phyloP scores from a whole-genome alignment of 2,329 filamentous ascomycete species.

The Alternaria incomplexa region DNA sequence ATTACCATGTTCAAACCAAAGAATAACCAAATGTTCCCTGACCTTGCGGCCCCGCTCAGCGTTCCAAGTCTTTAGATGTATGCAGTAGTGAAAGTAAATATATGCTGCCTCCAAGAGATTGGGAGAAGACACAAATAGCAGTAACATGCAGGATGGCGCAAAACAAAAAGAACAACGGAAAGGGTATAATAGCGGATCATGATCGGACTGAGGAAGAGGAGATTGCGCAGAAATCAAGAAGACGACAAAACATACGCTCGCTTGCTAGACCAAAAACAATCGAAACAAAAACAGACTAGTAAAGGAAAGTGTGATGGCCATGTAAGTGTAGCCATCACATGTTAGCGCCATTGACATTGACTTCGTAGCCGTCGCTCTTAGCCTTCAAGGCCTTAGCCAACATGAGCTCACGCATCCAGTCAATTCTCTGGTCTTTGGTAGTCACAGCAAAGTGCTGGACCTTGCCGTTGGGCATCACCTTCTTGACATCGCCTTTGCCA shows the following conservation, averaged over 20 bases:
- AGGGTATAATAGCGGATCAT: constrained; percentile 41
- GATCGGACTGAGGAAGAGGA: constrained; percentile 18
- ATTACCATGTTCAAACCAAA: constrained; percentile 14
- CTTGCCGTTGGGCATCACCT: constrained; percentile 63
- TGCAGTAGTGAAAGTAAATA: constrained; percentile 17
- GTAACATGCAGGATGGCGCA: background rate
- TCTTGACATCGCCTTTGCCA: constrained; percentile 50
- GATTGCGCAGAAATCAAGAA: constrained; percentile 8
- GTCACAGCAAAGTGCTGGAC: constrained; percentile 82
- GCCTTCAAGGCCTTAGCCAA: constrained; percentile 85
- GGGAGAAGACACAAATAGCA: constrained; percentile 12
- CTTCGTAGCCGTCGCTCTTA: constrained; percentile 82
- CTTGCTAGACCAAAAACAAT: constrained; percentile 13
- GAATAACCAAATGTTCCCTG: constrained; percentile 8
- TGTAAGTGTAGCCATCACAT: constrained; percentile 22
- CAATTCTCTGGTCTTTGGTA: constrained; percentile 78
- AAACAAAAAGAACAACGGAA: constrained; percentile 16
- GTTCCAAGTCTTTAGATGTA: constrained; percentile 26
- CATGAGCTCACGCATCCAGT: constrained; percentile 97
- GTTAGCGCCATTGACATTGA: constrained; percentile 73
- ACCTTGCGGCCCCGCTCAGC: constrained; percentile 29
- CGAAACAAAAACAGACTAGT: background rate
- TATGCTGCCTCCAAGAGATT: background rate
- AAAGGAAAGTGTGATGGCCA: background rate
- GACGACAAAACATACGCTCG: constrained; percentile 23